These are phyloP conservation scores for Diaporthe aspalathi DNA, from an alignment of 2,329 filamentous ascomycete genomes.

Conservation along the genomic window DNA sequence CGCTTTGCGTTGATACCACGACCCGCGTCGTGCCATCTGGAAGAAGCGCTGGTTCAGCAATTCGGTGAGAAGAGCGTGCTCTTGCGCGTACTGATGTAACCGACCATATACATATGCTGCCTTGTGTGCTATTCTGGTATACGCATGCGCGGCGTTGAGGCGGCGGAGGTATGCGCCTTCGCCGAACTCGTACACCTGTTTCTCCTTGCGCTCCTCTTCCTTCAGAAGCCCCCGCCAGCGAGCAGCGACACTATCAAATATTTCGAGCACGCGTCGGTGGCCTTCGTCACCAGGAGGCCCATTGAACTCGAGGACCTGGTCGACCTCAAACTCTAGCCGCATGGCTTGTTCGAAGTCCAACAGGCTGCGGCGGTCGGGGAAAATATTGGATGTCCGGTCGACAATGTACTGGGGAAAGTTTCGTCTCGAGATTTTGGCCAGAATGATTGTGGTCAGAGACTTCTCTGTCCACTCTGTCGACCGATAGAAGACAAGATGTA, in stretches of 20 bases:
- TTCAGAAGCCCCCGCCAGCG: constrained; percentile 81
- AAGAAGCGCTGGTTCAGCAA: constrained; percentile 86
- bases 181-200: constrained; percentile 79
- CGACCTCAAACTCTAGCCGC: constrained; percentile 82
- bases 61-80: constrained; percentile 79
- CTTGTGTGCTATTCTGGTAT: constrained; percentile 93
- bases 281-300: constrained; percentile 75
- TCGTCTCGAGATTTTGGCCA: constrained; percentile 87
- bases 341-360: constrained; percentile 92
- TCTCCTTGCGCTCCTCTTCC: constrained; percentile 83
- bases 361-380: constrained; percentile 77
- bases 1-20: constrained; percentile 96
- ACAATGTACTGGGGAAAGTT: constrained; percentile 94
- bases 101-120: constrained; percentile 81
- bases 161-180: constrained; percentile 91
- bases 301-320: constrained; percentile 83
- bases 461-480: constrained; percentile 98
- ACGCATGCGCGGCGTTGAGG: constrained; percentile 92
- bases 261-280: constrained; percentile 74
- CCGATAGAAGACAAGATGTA: constrained; percentile 95
- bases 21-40: constrained; percentile 83
- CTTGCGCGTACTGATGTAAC: constrained; percentile 81
- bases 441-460: constrained; percentile 91
- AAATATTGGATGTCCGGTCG: constrained; percentile 89
- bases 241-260: constrained; percentile 80